These are phyloP conservation scores for Volvox carteri DNA, from an alignment of 163 green algal species.

Conservation along the genomic window DNA sequence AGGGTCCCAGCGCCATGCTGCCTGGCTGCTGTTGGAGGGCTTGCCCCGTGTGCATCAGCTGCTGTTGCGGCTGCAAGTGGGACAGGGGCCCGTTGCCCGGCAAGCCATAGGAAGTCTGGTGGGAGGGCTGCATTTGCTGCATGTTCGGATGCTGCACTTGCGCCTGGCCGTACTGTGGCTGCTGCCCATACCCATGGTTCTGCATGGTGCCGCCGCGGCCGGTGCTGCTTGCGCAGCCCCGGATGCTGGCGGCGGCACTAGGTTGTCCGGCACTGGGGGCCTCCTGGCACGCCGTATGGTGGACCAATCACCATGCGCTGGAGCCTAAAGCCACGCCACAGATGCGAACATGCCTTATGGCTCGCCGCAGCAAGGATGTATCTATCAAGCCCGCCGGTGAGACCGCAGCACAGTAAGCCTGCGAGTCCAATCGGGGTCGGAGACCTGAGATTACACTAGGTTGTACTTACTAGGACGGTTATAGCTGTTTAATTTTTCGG, in stretches of 20 bases:
- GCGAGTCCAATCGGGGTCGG: too few species aligned
- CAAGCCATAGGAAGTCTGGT: constrained; percentile 30
- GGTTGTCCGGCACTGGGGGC: neutral
- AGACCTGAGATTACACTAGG: too few species aligned
- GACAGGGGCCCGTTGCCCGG: neutral
- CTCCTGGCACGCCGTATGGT: neutral
- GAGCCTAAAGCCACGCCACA: too few species aligned
- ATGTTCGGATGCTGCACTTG: constrained; percentile 23
- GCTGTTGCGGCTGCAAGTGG: constrained; percentile 2
- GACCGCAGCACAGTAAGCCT: too few species aligned
- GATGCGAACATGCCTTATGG: too few species aligned
- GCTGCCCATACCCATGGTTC: constrained; percentile 22
- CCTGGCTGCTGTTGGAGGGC: constrained; percentile 1
- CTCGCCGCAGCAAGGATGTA: too few species aligned
- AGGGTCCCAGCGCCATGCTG: neutral
- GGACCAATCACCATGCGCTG: neutral
- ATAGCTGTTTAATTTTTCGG: too few species aligned
- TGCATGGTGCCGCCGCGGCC: constrained; percentile 31
- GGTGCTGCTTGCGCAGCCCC: constrained; percentile 33
- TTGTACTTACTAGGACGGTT: too few species aligned
- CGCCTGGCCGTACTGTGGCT: constrained; percentile 16
- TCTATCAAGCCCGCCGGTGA: too few species aligned
- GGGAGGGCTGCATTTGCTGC: constrained; percentile 9
- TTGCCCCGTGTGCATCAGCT: constrained; percentile 10
- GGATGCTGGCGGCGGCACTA: constrained; percentile 17